Base-by-base conservation (phyloP, 2,329 filamentous ascomycete genomes). In the Calonectria ilicicola region DNA sequence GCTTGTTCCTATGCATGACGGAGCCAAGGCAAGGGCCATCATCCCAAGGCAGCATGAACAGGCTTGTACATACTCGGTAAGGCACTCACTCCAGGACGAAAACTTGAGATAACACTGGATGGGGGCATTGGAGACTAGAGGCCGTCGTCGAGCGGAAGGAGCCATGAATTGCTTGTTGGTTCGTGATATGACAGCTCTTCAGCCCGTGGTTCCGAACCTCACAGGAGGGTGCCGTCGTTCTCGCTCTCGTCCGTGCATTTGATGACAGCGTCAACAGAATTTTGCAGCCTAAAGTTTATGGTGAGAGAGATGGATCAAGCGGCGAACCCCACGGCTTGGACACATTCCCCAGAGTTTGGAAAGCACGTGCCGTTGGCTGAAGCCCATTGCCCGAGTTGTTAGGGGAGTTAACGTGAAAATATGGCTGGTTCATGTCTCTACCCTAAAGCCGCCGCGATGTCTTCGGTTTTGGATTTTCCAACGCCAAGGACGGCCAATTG, bases 81-180 rank as follows among this genome's bases (percentile, higher is more conserved):
- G 58, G 58, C 58, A n/a, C 12, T 32, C 26, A 32, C 29, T 32
- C 29, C 4, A 40, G 19, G 14, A 60, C 21, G 17, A 15, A 2
- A 23, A 19, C 21, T 40, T 40, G 53, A 26, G 15, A 60, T 60
- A 17, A 8, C 32, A 10, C 53, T 21, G 21, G 21, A 40, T 19
- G 40, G 17, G 35, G 53, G 5, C 53, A 40, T 12, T 35, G 3
- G 32, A 32, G 14, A 40, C 32, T 60, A 60, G 53, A 26, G 14
- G 53, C 53, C 53, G 53, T 60, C 32, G 21, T 23, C 53, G 38
- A 38, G 53, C 53, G 53, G 53, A 60, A 60, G 53, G 53, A 60
- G 26, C 32, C 32, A 27, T 60, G 53, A 60, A 17, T 40, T 40
- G 35, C 40, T 26, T 17, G 53, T 40, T 60, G 32, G 53, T 60